Conservation (phyloP, 1,284 basidiomycete genomes). For the Peniophora sp. region DNA sequence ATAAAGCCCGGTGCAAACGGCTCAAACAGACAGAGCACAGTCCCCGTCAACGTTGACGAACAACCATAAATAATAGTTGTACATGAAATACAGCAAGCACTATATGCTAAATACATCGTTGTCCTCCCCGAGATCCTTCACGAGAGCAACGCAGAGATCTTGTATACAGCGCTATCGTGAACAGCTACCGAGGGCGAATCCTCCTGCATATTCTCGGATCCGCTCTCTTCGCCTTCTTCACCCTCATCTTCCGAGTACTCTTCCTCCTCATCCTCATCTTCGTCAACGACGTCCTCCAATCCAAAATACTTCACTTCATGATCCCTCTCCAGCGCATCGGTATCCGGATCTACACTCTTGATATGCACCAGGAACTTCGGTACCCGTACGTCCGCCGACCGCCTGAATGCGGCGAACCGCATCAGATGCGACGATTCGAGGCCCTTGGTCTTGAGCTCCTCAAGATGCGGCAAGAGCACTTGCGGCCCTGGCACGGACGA, state of each 20-base stretch:
- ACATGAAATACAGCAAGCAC: too few relatives aligned
- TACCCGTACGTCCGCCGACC: constrained; percentile 11
- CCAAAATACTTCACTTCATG: neutral
- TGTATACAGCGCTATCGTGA: too few relatives aligned
- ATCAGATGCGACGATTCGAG: constrained; percentile 11
- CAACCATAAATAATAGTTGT: too few relatives aligned
- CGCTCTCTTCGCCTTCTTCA: constrained; percentile 5
- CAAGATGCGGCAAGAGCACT: constrained; percentile 19
- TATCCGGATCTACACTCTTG: constrained; percentile 14
- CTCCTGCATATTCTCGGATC: neutral
- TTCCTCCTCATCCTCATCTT: constrained; percentile 5
- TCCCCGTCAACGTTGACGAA: too few relatives aligned
- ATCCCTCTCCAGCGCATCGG: constrained; percentile 7
- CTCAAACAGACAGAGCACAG: too few relatives aligned
- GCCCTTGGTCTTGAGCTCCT: constrained; percentile 16
- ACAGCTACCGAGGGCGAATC: too few relatives aligned
- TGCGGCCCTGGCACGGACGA: neutral
- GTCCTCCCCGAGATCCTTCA: too few relatives aligned
- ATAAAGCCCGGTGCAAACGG: too few relatives aligned
- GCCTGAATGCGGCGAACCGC: constrained; percentile 14
- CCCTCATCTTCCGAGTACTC: constrained; percentile 3
- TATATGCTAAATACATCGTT: too few relatives aligned
- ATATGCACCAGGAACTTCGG: constrained; percentile 17
- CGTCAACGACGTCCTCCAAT: constrained; percentile 2
- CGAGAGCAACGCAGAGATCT: too few relatives aligned